Conservation (phyloP, 371 early-diverging fungal species). For the Synchytrium microbalum region DNA sequence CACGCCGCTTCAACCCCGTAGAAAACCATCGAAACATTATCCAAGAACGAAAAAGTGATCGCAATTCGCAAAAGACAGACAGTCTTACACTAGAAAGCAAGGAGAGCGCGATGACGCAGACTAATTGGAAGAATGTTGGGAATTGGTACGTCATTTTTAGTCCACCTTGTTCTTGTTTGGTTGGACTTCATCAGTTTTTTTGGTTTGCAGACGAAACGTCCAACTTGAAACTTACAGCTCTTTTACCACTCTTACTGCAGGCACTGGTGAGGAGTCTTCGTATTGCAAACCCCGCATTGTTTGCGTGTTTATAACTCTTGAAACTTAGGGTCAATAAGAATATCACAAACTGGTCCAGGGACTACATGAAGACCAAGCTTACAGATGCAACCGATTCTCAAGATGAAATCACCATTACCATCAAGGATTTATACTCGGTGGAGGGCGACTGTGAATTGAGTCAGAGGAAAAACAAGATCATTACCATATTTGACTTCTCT, state of each 20-base stretch:
- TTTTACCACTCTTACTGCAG: background rate
- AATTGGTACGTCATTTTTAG: conserved; percentile 48
- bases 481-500: conserved; percentile 81
- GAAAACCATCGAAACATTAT: too few relatives aligned
- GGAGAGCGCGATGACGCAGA: conserved; percentile 23
- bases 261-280: background rate
- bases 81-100: conserved; percentile 23
- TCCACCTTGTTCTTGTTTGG: background rate
- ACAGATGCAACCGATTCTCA: conserved; percentile 33
- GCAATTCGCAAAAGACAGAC: too few relatives aligned
- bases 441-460: conserved; percentile 75
- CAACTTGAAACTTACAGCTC: too few relatives aligned
- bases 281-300: conserved; percentile 17
- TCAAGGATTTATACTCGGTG: conserved; percentile 49
- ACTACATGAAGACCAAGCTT: conserved; percentile 58
- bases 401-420: conserved; percentile 41
- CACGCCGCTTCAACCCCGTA: too few relatives aligned
- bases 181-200: background rate
- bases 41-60: too few relatives aligned
- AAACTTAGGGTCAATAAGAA: conserved; percentile 77
- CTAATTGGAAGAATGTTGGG: conserved; percentile 76
- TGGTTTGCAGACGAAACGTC: too few relatives aligned
- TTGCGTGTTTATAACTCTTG: conserved; percentile 11
- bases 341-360: conserved; percentile 79
- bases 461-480: conserved; percentile 85